A percentile compares a stretch with the other conserved stretches of the same genome.
Evolutionary conservation across 2,329 filamentous ascomycete species (phyloP).

Genomic region (Fusarium nisikadoi): DNA sequence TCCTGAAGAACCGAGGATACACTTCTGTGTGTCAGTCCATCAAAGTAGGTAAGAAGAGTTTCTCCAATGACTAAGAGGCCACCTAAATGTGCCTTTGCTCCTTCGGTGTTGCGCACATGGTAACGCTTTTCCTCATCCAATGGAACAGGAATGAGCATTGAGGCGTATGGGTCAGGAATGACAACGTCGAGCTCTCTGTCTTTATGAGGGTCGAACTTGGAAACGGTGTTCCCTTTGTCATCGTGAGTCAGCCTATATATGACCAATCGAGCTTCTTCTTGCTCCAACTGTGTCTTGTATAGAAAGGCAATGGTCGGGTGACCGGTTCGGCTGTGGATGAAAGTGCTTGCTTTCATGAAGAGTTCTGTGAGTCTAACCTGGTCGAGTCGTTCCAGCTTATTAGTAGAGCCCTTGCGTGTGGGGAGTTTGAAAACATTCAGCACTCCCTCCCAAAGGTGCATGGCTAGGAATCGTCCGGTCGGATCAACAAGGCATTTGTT

Average conservation of each 20-base stretch:
- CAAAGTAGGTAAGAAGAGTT: constrained; percentile 85
- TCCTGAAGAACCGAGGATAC: constrained; percentile 74
- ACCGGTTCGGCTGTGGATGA: constrained; percentile 67
- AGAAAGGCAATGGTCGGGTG: constrained; percentile 68
- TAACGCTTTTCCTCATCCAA: constrained; percentile 69
- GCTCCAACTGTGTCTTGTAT: constrained; percentile 64
- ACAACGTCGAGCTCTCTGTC: constrained; percentile 66
- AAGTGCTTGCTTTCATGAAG: constrained; percentile 67
- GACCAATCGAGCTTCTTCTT: constrained; percentile 64
- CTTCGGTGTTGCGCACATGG: constrained; percentile 65
- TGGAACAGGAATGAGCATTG: constrained; percentile 71
- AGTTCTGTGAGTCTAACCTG: constrained; percentile 68
- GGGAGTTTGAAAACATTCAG: constrained; percentile 65
- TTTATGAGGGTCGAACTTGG: constrained; percentile 64
- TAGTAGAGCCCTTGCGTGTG: constrained; percentile 56
- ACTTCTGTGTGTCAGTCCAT: constrained; percentile 76
- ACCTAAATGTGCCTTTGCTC: constrained; percentile 68
- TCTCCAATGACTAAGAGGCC: constrained; percentile 81
- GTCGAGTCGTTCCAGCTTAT: constrained; percentile 61
- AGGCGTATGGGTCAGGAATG: constrained; percentile 65
- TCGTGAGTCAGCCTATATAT: constrained; percentile 69
- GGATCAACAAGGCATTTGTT: constrained; percentile 88
- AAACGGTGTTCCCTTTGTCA: constrained; percentile 65
- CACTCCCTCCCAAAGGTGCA: constrained; percentile 70
- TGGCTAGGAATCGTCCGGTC: constrained; percentile 68